phyloP scores from a whole-genome alignment of 352 stramenopile species.

The Ophiocytium majus region DNA sequence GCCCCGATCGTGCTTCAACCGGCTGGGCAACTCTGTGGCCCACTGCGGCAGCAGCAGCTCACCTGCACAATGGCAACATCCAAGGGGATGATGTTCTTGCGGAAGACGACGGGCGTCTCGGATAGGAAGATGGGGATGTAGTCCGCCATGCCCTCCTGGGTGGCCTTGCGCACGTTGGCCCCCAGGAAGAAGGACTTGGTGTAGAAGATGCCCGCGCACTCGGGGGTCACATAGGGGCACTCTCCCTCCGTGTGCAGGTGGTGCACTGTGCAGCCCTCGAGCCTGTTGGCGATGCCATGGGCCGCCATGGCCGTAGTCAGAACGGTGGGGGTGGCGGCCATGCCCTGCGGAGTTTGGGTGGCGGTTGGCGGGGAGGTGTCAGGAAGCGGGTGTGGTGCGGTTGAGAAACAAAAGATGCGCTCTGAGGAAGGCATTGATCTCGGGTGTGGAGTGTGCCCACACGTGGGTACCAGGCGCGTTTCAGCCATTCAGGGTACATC shows the following conservation, averaged over 20 bases:
- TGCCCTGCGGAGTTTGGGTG: constrained; percentile 24
- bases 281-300: constrained; percentile 42
- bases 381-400: too few relatives aligned
- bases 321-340: constrained; percentile 34
- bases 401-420: too few relatives aligned
- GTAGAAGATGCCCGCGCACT: constrained; percentile 58
- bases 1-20: too few relatives aligned
- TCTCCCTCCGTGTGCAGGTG: constrained; percentile 58
- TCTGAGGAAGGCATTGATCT: too few relatives aligned
- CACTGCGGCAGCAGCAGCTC: too few relatives aligned
- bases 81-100: constrained; percentile 47
- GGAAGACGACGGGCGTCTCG: constrained; percentile 59
- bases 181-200: constrained; percentile 55
- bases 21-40: too few relatives aligned
- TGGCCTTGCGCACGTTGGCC: constrained; percentile 59
- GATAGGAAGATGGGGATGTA: constrained; percentile 61
- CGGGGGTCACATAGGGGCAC: constrained; percentile 55
- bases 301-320: constrained; percentile 45
- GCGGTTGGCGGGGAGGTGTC: too few relatives aligned
- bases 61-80: constrained; percentile 60
- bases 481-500: too few relatives aligned
- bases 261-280: constrained; percentile 54
- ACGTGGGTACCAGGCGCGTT: too few relatives aligned
- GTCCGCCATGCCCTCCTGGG: constrained; percentile 57
- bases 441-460: too few relatives aligned